Evolutionary conservation across 1,284 basidiomycete genomes (phyloP).

Genomic region (Cutaneotrichosporon dermatis): DNA sequence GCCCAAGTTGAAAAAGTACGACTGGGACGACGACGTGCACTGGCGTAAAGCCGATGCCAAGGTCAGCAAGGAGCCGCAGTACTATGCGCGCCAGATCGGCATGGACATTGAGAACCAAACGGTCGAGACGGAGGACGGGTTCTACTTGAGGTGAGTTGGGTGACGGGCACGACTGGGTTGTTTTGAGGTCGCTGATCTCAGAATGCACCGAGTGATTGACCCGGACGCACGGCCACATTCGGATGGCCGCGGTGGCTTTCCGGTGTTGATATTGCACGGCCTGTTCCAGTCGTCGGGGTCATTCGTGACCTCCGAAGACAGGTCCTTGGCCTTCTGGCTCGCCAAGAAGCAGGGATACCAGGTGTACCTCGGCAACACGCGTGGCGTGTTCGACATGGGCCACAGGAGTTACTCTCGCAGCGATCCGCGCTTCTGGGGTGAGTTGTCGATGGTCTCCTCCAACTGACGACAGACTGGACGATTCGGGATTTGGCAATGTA

Average conservation of each 20-base stretch:
- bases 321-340: slow-evolving; percentile 61
- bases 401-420: slow-evolving; percentile 53
- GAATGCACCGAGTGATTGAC: slow-evolving; percentile 56
- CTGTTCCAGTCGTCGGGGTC: slow-evolving; percentile 61
- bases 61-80: slow-evolving; percentile 55
- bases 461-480: slow-evolving; percentile 56
- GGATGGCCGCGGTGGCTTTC: slow-evolving; percentile 55
- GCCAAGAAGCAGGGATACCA: slow-evolving; percentile 58
- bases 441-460: slow-evolving; percentile 15
- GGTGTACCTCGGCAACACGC: slow-evolving; percentile 60
- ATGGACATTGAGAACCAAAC: slow-evolving; percentile 58
- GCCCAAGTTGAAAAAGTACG: slow-evolving; percentile 29
- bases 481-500: slow-evolving; percentile 60
- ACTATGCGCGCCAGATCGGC: slow-evolving; percentile 57
- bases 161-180: no score
- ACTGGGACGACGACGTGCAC: slow-evolving; percentile 55
- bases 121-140: slow-evolving; percentile 60
- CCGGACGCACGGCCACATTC: slow-evolving; percentile 48
- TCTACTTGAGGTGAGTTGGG: slow-evolving; percentile 49
- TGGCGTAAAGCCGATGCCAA: slow-evolving; percentile 53
- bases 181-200: slow-evolving; percentile 18
- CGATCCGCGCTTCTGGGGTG: slow-evolving; percentile 60
- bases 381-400: slow-evolving; percentile 61
- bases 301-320: slow-evolving; percentile 61
- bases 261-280: slow-evolving; percentile 60